Base-by-base conservation (phyloP, 768 basidiomycete genomes). In the Agrocybe chaxingu region DNA sequence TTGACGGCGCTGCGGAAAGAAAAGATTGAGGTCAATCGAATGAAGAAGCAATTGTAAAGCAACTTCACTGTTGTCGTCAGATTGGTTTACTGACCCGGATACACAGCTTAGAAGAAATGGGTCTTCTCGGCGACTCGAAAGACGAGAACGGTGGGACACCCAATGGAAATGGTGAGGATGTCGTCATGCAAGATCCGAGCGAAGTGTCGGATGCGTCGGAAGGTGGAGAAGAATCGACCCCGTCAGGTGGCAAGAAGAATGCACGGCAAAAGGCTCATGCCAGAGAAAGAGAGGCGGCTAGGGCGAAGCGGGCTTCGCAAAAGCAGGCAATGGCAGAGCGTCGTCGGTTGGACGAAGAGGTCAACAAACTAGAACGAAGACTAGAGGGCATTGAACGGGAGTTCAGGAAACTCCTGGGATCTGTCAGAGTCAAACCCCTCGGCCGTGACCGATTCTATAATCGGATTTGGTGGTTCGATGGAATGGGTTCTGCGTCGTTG, bases 401-500 rank as follows among this genome's bases (percentile, higher is more conserved):
- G 54, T 99, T 98, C 72, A 78, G 97, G 56, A 88, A 94, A 65
- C 77, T 92, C 43, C 75, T 92, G 37, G 90, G 92, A 49, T 83
- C 87, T 5, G 80, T 94, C 43, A 80, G 97, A 47, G 85, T 91
- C 16, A 89, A 92, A 61, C 92, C 95, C 1, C 62, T 98, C 45
- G 97, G 97, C 10, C 79, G 81, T 55, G 97, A 99, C 64, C 79
- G 97, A 47, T 99, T 98, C 69, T 89, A 90, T 62, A 96, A 97
- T 64, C 84, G 91, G 31, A 76, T 97, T 52, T 99, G 96, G 96
- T 99, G 96, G 96, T 92, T 98, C 64, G 96, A 99, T 68, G 96
- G 96, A 8, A 81, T 94, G 77, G 96, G 96, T 6, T 84, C 86
- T 4, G 86, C 85, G 42, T 84, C 87, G 40, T 69, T 96, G 46